Evolutionary conservation across 192 early-diverging fungal genomes (phyloP).

Genomic region (Diversispora eburnea): DNA sequence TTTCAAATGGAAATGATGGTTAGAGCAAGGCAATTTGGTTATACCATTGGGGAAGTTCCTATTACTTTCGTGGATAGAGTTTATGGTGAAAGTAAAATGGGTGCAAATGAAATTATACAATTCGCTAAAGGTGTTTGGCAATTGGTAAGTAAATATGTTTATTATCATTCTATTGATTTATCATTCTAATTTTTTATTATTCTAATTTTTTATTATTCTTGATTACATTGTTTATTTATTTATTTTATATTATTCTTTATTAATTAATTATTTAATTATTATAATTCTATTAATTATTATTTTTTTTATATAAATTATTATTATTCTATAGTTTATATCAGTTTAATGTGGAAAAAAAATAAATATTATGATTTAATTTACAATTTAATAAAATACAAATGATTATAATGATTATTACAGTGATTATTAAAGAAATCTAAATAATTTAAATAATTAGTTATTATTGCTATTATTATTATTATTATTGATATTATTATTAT

Average conservation of each 20-base stretch:
- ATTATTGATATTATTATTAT: no score
- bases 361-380: no score
- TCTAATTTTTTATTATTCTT: no score
- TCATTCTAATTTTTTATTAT: no score
- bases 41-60: constrained; percentile 83
- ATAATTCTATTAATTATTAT: neutral
- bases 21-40: constrained; percentile 87
- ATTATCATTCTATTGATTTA: neutral
- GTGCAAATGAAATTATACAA: constrained; percentile 89
- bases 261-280: neutral
- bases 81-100: constrained; percentile 95
- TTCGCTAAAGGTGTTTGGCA: constrained; percentile 89
- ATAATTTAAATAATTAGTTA: no score
- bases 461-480: no score
- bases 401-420: no score
- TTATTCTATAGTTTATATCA: no score
- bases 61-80: constrained; percentile 99
- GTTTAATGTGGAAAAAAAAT: no score
- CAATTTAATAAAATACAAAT: no score
- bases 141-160: constrained; percentile 35
- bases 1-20: constrained; percentile 99
- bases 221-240: no score
- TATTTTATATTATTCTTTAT: neutral
- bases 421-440: no score
- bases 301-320: neutral